A percentile compares a stretch with the other conserved stretches of the same genome.
Conservation (phyloP, 2,329 filamentous ascomycete species). For the Colletotrichum coccodes region DNA sequence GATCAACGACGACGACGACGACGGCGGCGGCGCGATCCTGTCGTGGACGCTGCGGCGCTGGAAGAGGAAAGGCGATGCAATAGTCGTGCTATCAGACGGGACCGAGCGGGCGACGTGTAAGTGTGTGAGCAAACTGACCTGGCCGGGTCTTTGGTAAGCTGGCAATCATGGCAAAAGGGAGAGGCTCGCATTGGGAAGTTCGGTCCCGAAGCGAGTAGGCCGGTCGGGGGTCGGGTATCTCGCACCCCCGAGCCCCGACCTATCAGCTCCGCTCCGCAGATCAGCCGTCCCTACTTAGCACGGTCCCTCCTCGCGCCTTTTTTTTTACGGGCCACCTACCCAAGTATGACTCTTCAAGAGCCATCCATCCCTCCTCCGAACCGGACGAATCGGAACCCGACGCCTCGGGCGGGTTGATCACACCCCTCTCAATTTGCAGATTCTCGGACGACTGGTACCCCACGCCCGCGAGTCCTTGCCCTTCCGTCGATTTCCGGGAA, state of each 20-base stretch:
- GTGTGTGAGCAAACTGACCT: not conserved
- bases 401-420: not conserved
- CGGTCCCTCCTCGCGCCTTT: not conserved
- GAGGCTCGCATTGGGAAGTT: not conserved
- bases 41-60: not conserved
- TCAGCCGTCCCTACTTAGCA: not conserved
- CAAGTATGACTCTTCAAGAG: not conserved
- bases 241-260: not conserved
- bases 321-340: no score
- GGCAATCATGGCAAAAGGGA: not conserved
- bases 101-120: not conserved
- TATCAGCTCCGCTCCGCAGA: not conserved
- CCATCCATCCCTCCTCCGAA: no score
- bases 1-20: not conserved
- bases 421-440: not conserved
- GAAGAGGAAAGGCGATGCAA: not conserved
- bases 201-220: not conserved
- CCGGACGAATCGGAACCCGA: not conserved
- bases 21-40: not conserved
- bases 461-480: not conserved
- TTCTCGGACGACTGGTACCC: not conserved
- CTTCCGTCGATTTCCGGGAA: not conserved
- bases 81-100: not conserved
- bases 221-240: not conserved
- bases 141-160: not conserved